These are phyloP conservation scores for Thinopyrum elongatum DNA, from an alignment of 176 grass and related monocot species.

Conservation along the genomic window DNA sequence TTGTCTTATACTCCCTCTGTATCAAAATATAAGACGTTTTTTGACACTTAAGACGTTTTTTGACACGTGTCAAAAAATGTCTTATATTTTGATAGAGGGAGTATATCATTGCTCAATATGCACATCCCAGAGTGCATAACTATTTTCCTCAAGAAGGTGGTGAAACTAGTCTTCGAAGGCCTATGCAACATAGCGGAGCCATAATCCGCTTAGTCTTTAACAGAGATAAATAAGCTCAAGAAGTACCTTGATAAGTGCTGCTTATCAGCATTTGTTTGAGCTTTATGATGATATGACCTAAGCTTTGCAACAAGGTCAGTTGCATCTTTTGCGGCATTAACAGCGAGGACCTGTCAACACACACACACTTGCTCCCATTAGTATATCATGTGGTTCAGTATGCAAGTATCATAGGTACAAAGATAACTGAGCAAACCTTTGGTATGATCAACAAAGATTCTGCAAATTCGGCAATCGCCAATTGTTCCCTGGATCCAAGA, in stretches of 20 bases:
- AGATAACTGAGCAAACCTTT: slow-evolving; percentile 50
- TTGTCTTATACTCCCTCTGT: background rate
- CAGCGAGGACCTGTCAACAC: slow-evolving; percentile 63
- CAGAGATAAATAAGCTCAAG: background rate
- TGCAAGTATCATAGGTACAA: background rate
- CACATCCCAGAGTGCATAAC: background rate
- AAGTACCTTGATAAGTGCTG: slow-evolving; percentile 81
- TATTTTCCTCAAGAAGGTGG: background rate
- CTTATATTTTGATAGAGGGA: too few species aligned
- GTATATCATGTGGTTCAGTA: background rate
- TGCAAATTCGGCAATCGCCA: slow-evolving; percentile 91
- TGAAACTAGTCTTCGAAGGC: background rate
- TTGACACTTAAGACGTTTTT: too few species aligned
- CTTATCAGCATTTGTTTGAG: slow-evolving; percentile 92
- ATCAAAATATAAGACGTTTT: too few species aligned
- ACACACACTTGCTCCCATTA: too few species aligned
- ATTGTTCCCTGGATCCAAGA: slow-evolving; percentile 85
- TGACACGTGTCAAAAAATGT: too few species aligned
- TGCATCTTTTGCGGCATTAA: slow-evolving; percentile 90
- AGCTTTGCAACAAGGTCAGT: slow-evolving; percentile 93
- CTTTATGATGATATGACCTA: slow-evolving; percentile 82
- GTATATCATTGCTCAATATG: background rate
- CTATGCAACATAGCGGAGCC: background rate
- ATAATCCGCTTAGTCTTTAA: background rate
- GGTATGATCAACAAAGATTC: slow-evolving; percentile 91